phyloP scores from a whole-genome alignment of 2,329 filamentous ascomycete species.

The Epichloe uncinata region DNA sequence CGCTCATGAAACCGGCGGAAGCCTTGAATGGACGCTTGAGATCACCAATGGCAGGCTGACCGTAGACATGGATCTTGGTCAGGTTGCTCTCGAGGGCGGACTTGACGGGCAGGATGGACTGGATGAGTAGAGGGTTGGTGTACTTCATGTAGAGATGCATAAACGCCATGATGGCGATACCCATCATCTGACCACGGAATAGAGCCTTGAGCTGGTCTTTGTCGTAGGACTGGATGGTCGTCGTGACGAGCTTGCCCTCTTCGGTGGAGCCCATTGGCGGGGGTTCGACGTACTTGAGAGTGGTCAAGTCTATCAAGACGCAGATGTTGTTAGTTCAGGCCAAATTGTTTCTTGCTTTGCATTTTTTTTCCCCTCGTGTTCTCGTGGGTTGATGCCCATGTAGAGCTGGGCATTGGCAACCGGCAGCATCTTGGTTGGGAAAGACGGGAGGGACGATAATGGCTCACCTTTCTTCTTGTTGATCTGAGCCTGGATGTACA shows the following conservation, averaged over 20 bases:
- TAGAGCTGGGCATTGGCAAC: not conserved
- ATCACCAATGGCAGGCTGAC: constrained; percentile 75
- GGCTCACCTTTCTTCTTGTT: constrained; percentile 90
- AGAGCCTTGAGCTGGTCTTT: constrained; percentile 67
- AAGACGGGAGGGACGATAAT: no score
- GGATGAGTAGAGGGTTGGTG: constrained; percentile 97
- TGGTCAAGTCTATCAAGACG: constrained; percentile 63
- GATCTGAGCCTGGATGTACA: constrained; percentile 74
- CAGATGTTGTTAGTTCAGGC: not conserved
- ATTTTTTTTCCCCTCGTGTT: not conserved
- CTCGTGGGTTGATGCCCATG: not conserved
- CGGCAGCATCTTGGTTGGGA: no score
- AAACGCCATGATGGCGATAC: constrained; percentile 92
- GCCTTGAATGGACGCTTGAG: constrained; percentile 95
- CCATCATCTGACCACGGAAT: constrained; percentile 89
- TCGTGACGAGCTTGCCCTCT: constrained; percentile 91
- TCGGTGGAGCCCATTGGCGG: constrained; percentile 85
- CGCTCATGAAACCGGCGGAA: constrained; percentile 66
- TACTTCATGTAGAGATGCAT: constrained; percentile 99
- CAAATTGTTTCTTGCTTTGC: not conserved
- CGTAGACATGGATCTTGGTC: constrained; percentile 88
- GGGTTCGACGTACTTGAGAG: constrained; percentile 97
- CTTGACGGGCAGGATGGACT: constrained; percentile 97
- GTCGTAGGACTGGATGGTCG: constrained; percentile 94
- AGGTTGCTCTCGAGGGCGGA: constrained; percentile 88